Conservation (phyloP, 345 rosid genomes). For the Camelina sativa region DNA sequence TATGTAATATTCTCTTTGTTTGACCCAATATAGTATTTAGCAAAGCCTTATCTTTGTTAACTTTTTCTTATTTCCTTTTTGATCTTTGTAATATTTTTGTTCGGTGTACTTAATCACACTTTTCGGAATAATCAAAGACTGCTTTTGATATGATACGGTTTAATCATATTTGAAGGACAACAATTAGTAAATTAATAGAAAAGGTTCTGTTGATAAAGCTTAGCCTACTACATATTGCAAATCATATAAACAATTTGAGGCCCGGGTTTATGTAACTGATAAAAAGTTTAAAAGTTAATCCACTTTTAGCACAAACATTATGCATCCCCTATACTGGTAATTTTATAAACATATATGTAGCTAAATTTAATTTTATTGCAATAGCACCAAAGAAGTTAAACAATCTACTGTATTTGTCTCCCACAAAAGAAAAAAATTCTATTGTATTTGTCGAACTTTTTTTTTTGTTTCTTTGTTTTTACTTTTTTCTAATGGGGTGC, state of each 20-base stretch:
- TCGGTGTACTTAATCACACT: conserved; percentile 42
- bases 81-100: conserved; percentile 28
- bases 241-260: conserved; percentile 17
- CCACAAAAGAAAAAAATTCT: neutral
- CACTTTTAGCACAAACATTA: conserved; percentile 15
- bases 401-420: neutral
- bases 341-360: neutral
- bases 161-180: neutral
- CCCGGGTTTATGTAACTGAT: neutral
- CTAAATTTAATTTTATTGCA: neutral
- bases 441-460: neutral
- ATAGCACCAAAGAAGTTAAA: neutral
- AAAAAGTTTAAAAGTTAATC: conserved; percentile 20
- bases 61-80: conserved; percentile 26
- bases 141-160: conserved; percentile 31
- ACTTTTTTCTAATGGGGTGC: neutral
- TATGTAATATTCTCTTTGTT: conserved; percentile 31
- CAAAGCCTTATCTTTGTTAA: conserved; percentile 41
- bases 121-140: conserved; percentile 18
- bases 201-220: conserved; percentile 12
- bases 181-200: neutral
- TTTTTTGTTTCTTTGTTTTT: too few relatives aligned
- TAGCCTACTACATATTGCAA: conserved; percentile 18
- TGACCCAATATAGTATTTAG: conserved; percentile 41
- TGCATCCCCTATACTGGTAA: neutral